Evolutionary conservation across 768 basidiomycete species (phyloP), one percentile per base, ranked within the genome.

Genomic region (Xerocomellus chrysenteron): DNA sequence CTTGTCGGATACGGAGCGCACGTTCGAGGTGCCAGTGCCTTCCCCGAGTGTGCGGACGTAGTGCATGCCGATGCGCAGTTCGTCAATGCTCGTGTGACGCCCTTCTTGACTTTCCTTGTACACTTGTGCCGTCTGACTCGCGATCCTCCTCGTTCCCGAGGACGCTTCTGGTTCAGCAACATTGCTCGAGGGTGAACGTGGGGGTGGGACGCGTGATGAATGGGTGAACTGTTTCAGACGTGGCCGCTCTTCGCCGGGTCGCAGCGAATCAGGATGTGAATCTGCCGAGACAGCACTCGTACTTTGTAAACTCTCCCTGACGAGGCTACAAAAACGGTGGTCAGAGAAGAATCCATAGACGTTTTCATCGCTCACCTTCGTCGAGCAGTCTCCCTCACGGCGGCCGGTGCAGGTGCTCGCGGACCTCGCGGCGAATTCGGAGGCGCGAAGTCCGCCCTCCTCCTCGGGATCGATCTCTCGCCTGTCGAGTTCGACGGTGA

Each of bases 201-300:
- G 85, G 2, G 82, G 76, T 19, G 87, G 87, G 26, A 87, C 86
- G 19, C 85, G 83, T 19, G 80, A 78, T 16, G 85, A 83, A 58
- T 81, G 82, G 8, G 84, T 88, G 66, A 91, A 90, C 28, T 85
- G 88, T 35, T 89, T 86, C 32, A 90, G 70, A 33, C 86, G 81
- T 35, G 88, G 86, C 14, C 81, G 79, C 14, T 75, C 66, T 37
- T 61, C 65, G 14, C 60, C 61, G 11, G 65, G 67, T 37, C 65
- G 74, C 32, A 70, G 41, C 24, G 60, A 59, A 60, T 70, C 57
- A 66, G 78, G 62, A 45, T 57, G 65, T 63, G 76, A 63, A 63
- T 73, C 57, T 14, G 58, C 66, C 17, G 79, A 79, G 42, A 76
- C 36, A 28, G 67, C 71, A 59, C 71, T 70, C 7, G 68, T 73